These are phyloP conservation scores for Alternaria sp. DNA, from an alignment of 2,329 filamentous ascomycete species.

Conservation along the genomic window DNA sequence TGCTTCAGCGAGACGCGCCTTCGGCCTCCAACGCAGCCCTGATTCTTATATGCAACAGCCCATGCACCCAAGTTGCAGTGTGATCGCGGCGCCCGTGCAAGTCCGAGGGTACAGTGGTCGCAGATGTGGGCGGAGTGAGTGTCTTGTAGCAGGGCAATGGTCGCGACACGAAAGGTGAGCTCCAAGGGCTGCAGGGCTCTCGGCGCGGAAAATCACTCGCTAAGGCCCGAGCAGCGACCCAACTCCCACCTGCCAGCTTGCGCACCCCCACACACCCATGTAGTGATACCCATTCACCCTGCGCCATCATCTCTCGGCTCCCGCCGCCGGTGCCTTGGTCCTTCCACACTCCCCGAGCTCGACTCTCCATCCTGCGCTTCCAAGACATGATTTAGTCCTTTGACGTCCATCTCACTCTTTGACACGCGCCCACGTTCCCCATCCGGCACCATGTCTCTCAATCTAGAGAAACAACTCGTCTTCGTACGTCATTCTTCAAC, in stretches of 20 bases:
- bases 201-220: conserved; percentile 29
- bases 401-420: conserved; percentile 30
- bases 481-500: conserved; percentile 67
- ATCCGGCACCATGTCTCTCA: conserved; percentile 61
- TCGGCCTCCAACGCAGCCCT: conserved; percentile 38
- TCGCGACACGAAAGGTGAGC: conserved; percentile 5
- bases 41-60: conserved; percentile 26
- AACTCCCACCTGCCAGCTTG: conserved; percentile 27
- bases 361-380: conserved; percentile 1
- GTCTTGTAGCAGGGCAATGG: conserved; percentile 21
- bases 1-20: conserved; percentile 36
- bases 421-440: conserved; percentile 35
- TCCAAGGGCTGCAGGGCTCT: conserved; percentile 14
- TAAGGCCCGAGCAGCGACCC: conserved; percentile 14
- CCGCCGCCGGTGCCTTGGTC: conserved; percentile 20
- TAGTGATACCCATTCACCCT: conserved; percentile 34
- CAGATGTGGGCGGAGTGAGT: conserved; percentile 20
- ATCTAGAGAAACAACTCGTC: conserved; percentile 80
- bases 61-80: conserved; percentile 33
- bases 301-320: conserved; percentile 24
- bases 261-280: conserved; percentile 32
- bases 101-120: conserved; percentile 11
- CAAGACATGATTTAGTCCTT: conserved; percentile 38
- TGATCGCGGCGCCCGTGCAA: conserved; percentile 23
- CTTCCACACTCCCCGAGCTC: conserved; percentile 3